Percentiles rank a stretch among this genome's conserved stretches.
phyloP scores from a whole-genome alignment of 148 eudicot genomes.

The Pouteria glomerata region DNA sequence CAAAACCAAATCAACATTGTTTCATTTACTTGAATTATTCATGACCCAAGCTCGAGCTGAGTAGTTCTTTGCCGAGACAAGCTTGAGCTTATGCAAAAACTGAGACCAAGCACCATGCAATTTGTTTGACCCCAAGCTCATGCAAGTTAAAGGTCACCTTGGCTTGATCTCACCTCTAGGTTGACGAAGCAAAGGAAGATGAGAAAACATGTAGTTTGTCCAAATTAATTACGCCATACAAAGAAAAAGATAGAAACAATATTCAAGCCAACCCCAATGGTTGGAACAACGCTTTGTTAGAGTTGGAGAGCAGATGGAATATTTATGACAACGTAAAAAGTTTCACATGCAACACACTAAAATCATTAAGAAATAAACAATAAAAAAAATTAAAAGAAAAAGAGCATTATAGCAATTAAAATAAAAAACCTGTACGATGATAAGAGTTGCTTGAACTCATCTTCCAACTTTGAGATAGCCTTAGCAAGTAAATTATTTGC shows the following conservation, averaged over 20 bases:
- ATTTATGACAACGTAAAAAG: too few relatives aligned
- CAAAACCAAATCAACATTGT: too few relatives aligned
- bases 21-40: too few relatives aligned
- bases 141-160: too few relatives aligned
- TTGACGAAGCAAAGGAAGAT: neutral
- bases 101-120: too few relatives aligned
- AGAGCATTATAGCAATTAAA: neutral
- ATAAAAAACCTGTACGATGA: slow-evolving; percentile 64
- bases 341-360: neutral
- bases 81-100: too few relatives aligned
- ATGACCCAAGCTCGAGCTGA: too few relatives aligned
- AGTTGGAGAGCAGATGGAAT: neutral
- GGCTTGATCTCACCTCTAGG: too few relatives aligned
- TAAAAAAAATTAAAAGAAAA: neutral
- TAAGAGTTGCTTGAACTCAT: slow-evolving; percentile 82
- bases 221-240: neutral
- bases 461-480: slow-evolving; percentile 95
- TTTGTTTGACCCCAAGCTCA: too few relatives aligned
- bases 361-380: neutral
- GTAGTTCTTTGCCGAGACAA: too few relatives aligned
- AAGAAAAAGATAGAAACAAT: too few relatives aligned
- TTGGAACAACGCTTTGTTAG: neutral
- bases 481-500: slow-evolving; percentile 70
- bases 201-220: neutral
- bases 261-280: too few relatives aligned